Evolutionary conservation across 306 rosid species (phyloP).

Genomic region (Glycine soja): DNA sequence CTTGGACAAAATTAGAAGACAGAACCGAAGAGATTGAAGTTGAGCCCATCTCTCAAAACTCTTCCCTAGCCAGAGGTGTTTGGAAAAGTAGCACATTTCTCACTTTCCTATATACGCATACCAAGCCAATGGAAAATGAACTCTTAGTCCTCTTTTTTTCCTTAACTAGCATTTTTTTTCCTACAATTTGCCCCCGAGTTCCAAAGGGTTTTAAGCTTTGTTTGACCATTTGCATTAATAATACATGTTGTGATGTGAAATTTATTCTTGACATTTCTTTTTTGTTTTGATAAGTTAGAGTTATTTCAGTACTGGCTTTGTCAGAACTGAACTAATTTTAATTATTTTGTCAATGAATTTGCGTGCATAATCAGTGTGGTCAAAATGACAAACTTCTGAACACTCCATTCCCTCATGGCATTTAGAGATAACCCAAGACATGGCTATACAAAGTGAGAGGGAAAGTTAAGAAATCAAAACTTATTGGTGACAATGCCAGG

Average conservation of each 20-base stretch:
- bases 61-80: neutral
- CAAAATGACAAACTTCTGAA: neutral
- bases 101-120: neutral
- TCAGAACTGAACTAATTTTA: conserved; percentile 1
- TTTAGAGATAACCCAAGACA: conserved; percentile 9
- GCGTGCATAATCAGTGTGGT: neutral
- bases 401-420: neutral
- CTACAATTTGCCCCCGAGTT: too few species aligned
- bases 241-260: neutral
- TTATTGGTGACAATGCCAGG: neutral
- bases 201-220: neutral
- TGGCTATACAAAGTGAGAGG: neutral
- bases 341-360: neutral
- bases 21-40: neutral
- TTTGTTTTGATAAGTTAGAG: neutral
- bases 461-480: neutral
- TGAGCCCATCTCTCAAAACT: neutral
- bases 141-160: neutral
- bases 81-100: neutral
- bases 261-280: neutral
- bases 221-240: neutral
- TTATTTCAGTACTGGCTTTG: neutral
- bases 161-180: neutral
- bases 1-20: neutral
- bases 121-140: neutral